Evolutionary conservation across 176 grass and related monocot genomes (phyloP), one percentile per base, ranked within the genome.

Genomic region (Avena atlantica): DNA sequence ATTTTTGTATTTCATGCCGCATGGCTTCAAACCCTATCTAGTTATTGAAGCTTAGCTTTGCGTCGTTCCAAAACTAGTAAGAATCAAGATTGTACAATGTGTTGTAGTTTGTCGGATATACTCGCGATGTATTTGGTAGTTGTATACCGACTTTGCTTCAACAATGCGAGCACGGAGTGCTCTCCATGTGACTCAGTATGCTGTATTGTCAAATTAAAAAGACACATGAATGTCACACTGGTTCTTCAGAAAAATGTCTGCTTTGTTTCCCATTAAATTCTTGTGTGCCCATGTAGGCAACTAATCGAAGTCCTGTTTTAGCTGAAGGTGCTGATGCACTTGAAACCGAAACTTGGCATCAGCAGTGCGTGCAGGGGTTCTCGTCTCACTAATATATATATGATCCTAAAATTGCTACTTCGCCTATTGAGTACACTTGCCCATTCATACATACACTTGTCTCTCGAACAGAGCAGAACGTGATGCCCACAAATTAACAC

Each of bases 31-130:
- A 47, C 6, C 52, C 23, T 44, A 40, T 77, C 44, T 74, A 70
- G 21, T 24, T 13, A 40, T 13, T 65, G 71, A 50, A 80, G 11
- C 84, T 27, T 17, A 64, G 68, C 63, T 31, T 82, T 65, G 58
- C 57, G 20, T 13, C 87, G 16, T 78, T 63, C 6, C 74, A 36
- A 61, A 56, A 72, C 88, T 55, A 65, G 82, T 88, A 75, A 84
- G 81, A 87, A 81, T 81, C 85, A 44, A 27, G 47, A 81, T 74
- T 81, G 91, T 90, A 87, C 79, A 90, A 79, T 88, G 89, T 83
- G 55, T 47, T 87, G 91, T 85, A 70, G 66, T 81, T 67, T 25
- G 9, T 78, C 2, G 57, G 68, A 55, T 84, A 51, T 58, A 62
- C 67, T 50, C 76, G 9, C 14, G 14, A 27, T 15, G 13, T 8